Evolutionary conservation across 2,329 filamentous ascomycete species (phyloP).

Genomic region (Fusarium transvaalense): DNA sequence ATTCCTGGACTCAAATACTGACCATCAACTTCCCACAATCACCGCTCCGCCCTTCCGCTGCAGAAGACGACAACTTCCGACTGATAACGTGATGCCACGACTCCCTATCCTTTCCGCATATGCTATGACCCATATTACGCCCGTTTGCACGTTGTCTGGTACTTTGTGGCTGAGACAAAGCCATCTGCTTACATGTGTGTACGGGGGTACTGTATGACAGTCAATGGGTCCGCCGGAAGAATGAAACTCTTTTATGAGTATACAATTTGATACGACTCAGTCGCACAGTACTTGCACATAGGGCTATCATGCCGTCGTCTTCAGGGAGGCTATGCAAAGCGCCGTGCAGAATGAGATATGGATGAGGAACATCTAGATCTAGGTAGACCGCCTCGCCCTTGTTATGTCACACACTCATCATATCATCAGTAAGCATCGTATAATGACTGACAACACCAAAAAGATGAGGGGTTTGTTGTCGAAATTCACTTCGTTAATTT

Average conservation of each 20-base stretch:
- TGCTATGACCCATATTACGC: not conserved
- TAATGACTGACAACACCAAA: not conserved
- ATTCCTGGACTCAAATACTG: not conserved
- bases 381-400: conserved; percentile 16
- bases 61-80: not conserved
- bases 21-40: not conserved
- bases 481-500: not conserved
- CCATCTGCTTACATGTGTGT: conserved; percentile 3
- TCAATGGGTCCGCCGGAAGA: conserved; percentile 2
- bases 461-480: not conserved
- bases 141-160: conserved; percentile 8
- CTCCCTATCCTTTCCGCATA: conserved; percentile 12
- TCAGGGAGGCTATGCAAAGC: conserved; percentile 3
- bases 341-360: conserved; percentile 17
- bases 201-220: conserved; percentile 7
- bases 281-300: not conserved
- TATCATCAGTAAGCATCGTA: not conserved
- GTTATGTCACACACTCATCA: conserved; percentile 1
- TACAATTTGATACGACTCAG: not conserved
- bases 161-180: conserved; percentile 12
- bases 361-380: conserved; percentile 15
- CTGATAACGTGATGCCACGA: conserved; percentile 15
- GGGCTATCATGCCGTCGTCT: conserved; percentile 4
- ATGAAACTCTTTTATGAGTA: not conserved
- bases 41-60: conserved; percentile 2